Evolutionary conservation across 768 basidiomycete species (phyloP).

Genomic region (Mycena maculata): DNA sequence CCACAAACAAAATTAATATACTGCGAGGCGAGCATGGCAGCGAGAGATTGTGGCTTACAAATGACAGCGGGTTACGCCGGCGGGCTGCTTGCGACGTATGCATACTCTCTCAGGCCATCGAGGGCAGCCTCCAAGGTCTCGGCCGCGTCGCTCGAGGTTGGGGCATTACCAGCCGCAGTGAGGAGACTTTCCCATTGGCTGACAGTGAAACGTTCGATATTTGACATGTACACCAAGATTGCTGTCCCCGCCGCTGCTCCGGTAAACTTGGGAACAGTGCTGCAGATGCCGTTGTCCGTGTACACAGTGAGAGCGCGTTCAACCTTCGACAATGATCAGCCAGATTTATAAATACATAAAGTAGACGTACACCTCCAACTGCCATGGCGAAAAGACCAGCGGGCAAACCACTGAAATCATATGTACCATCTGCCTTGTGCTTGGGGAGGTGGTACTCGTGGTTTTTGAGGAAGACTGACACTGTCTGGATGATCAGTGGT

Average conservation of each 20-base stretch:
- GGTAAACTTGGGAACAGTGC: not conserved
- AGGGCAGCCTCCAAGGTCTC: not conserved
- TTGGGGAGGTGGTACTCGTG: not conserved
- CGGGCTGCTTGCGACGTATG: slow-evolving; percentile 10
- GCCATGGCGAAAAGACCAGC: not conserved
- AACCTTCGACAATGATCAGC: not conserved
- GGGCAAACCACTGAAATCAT: slow-evolving; percentile 1
- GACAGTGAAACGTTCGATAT: not conserved
- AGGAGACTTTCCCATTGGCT: slow-evolving; percentile 10
- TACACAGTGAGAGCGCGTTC: slow-evolving; percentile 5
- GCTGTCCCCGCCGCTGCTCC: not conserved
- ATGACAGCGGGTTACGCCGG: no score
- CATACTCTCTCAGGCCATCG: not conserved
- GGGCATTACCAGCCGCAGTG: not conserved
- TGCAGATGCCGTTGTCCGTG: not conserved
- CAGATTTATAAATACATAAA: not conserved
- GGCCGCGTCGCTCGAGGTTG: not conserved
- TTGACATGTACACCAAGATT: not conserved
- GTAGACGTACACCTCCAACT: not conserved
- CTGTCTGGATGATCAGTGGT: not conserved
- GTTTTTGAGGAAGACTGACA: not conserved
- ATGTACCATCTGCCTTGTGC: not conserved
- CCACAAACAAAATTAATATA: not conserved
- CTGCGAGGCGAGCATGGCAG: no score
- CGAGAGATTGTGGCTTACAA: no score